Base-by-base conservation (phyloP, 129 eudicot genomes). In the Heracleum sosnowskyi region DNA sequence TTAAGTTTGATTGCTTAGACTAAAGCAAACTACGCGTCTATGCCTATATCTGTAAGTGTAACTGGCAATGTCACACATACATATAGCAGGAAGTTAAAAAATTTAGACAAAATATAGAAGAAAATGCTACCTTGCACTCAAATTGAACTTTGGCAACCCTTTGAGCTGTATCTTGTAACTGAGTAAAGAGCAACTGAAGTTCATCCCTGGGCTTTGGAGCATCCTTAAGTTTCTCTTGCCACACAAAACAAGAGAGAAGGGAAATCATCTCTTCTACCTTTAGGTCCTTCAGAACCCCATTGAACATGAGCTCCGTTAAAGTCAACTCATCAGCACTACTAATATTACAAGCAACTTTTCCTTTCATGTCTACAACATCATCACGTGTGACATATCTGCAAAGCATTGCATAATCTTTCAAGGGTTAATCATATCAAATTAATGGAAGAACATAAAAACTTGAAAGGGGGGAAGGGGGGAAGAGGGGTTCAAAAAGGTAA, bases 221-320 rank as follows among this genome's bases (percentile, higher is more conserved):
- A 77, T 96, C 95, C 80, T 87, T 86, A 80, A 96, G 97, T 83
- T 96, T 96, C 80, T 96, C 99, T 85, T 90, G 99, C 99, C 99
- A 96, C 47, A 96, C 99, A 74, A 96, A 89, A 81, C 97, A 96
- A 49, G 99, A 90, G 45, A 96, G 90, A 81, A 96, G 97, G 60
- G 99, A 85, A 66, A 96, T 87, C 99, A 96, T 86, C 78, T 92
- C 99, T 79, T 96, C 99, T 41, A 90, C 82, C 76, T 92, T 92
- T 75, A 90, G 84, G 76, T 96, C 97, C 78, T 90, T 92, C 9
- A 96, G 82, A 64, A 87, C 91, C 75, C 95, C 97, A 81, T 78
- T 89, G 66, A 92, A 92, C 90, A 96, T 90, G 40, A 92, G 89
- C 77, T 96, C 97, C 11, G 99, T 96, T 79, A 96, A 76, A 42